These are phyloP conservation scores for Lachancea waltii DNA, from an alignment of 805 yeast genomes.

Conservation along the genomic window DNA sequence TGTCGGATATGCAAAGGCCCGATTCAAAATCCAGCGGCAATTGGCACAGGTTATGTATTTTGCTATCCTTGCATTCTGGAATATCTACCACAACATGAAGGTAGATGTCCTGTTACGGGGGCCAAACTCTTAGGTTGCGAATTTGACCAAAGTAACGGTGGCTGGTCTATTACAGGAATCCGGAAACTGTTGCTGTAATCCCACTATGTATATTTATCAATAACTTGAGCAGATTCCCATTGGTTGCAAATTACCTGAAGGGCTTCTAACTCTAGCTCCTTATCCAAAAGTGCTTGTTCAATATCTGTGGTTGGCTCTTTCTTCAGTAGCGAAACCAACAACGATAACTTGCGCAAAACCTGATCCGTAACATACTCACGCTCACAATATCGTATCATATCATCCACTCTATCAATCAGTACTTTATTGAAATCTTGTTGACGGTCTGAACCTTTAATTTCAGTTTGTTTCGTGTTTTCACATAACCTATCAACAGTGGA, in stretches of 20 bases:
- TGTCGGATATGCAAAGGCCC: slow-evolving; percentile 68
- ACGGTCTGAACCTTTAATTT: too few relatives aligned
- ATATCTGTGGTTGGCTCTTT: slow-evolving; percentile 23
- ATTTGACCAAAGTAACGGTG: slow-evolving; percentile 48
- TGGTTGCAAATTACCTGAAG: slow-evolving; percentile 24
- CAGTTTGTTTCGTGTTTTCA: too few relatives aligned
- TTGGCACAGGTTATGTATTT: slow-evolving; percentile 87
- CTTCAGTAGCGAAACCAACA: slow-evolving; percentile 18
- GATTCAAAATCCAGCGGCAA: slow-evolving; percentile 72
- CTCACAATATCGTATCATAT: slow-evolving; percentile 18
- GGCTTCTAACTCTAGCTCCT: slow-evolving; percentile 22
- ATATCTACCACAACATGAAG: slow-evolving; percentile 45
- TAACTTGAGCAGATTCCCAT: slow-evolving; percentile 19
- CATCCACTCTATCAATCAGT: slow-evolving; percentile 15
- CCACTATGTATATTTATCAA: background rate
- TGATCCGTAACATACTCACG: slow-evolving; percentile 10
- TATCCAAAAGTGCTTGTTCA: slow-evolving; percentile 19
- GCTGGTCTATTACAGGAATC: slow-evolving; percentile 71
- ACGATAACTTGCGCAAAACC: slow-evolving; percentile 18
- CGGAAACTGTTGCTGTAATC: slow-evolving; percentile 60
- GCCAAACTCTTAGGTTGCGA: slow-evolving; percentile 63
- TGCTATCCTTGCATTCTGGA: slow-evolving; percentile 82
- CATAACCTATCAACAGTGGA: slow-evolving; percentile 1
- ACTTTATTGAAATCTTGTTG: slow-evolving; percentile 7
- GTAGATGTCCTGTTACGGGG: slow-evolving; percentile 78